phyloP scores from a whole-genome alignment of 2,329 filamentous ascomycete genomes.

The Cladosporium sp. region DNA sequence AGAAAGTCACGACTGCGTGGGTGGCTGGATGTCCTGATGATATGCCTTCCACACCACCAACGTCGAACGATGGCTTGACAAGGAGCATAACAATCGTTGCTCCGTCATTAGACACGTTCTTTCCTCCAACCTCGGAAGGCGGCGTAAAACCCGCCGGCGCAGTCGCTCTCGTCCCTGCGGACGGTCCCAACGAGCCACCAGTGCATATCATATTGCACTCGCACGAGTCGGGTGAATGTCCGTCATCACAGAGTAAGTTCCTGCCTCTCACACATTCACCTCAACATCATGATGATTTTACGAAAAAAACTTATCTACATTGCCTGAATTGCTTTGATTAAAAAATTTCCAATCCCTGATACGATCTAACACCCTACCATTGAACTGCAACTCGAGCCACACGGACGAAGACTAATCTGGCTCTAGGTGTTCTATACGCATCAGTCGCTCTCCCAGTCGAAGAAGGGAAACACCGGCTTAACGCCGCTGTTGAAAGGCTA shows the following conservation, averaged over 20 bases:
- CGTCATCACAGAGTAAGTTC: slow-evolving; percentile 80
- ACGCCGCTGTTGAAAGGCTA: slow-evolving; percentile 41
- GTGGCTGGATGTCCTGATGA: slow-evolving; percentile 27
- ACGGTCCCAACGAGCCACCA: slow-evolving; percentile 39
- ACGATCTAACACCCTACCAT: slow-evolving; percentile 45
- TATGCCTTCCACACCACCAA: slow-evolving; percentile 15
- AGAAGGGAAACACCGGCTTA: slow-evolving; percentile 33
- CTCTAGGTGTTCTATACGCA: slow-evolving; percentile 56
- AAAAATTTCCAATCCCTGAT: slow-evolving; percentile 64
- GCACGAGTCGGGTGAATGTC: slow-evolving; percentile 90
- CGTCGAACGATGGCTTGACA: slow-evolving; percentile 2
- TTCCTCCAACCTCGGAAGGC: slow-evolving; percentile 68
- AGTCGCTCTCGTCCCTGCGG: slow-evolving; percentile 61
- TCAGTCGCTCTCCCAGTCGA: slow-evolving; percentile 40
- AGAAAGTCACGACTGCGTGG: slow-evolving; percentile 28
- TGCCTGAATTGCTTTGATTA: slow-evolving; percentile 96
- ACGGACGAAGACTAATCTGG: slow-evolving; percentile 27
- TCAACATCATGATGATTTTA: slow-evolving; percentile 68
- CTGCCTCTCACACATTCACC: slow-evolving; percentile 16
- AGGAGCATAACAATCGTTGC: slow-evolving; percentile 61
- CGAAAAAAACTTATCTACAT: slow-evolving; percentile 99
- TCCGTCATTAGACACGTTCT: slow-evolving; percentile 61
- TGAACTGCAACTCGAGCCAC: background rate
- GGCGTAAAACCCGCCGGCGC: slow-evolving; percentile 71
- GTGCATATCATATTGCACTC: slow-evolving; percentile 70